Conservation (phyloP, 495 filamentous ascomycete genomes). For the Glonium stellatum region DNA sequence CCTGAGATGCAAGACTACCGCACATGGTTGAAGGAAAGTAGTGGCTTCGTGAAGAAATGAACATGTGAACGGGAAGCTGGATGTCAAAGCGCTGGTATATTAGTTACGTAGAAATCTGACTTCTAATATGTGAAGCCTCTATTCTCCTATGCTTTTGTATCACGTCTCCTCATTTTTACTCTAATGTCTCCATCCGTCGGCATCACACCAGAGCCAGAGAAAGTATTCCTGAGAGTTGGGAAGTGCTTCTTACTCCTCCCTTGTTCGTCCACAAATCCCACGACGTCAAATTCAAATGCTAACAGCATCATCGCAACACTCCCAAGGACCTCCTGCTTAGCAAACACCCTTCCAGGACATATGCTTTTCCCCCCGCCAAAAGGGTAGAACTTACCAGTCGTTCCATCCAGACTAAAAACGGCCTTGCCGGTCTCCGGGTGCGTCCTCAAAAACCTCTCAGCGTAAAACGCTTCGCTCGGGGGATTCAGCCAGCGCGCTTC, state of each 20-base stretch:
- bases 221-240: conserved; percentile 7
- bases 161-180: conserved; percentile 13
- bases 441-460: conserved; percentile 19
- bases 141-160: background rate
- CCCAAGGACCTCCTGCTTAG: conserved; percentile 12
- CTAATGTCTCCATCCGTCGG: conserved; percentile 22
- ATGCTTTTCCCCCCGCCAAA: conserved; percentile 8
- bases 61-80: too few species aligned
- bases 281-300: conserved; percentile 23
- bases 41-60: too few species aligned
- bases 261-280: conserved; percentile 16
- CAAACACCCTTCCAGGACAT: conserved; percentile 9
- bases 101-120: too few species aligned
- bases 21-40: too few species aligned
- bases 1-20: too few species aligned
- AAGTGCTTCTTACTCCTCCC: conserved; percentile 16
- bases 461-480: conserved; percentile 14
- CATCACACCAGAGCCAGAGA: conserved; percentile 15
- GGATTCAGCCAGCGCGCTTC: conserved; percentile 2
- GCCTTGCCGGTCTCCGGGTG: conserved; percentile 15
- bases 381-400: background rate
- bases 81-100: too few species aligned
- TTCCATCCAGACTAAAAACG: background rate
- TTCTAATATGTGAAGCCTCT: too few species aligned
- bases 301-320: conserved; percentile 13